Conservation (phyloP, 257 asterid genomes). For the Avicennia marina region DNA sequence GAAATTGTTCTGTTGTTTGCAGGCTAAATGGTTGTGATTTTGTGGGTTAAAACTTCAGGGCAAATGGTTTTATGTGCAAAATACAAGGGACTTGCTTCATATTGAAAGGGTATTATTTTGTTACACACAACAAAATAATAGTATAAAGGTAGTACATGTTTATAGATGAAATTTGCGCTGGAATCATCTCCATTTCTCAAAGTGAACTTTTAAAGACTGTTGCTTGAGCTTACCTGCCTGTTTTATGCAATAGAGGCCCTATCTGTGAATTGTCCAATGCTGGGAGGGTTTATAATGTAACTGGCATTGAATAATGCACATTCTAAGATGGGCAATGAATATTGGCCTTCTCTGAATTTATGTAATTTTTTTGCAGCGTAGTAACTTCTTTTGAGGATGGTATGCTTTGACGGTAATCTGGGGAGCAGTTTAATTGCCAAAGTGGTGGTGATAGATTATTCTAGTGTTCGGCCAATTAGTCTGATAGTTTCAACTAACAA, state of each 20-base stretch:
- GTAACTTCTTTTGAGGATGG: not conserved
- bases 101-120: not conserved
- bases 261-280: not conserved
- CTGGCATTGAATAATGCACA: not conserved
- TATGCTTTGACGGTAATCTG: not conserved
- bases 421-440: too few relatives aligned
- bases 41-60: not conserved
- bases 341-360: not conserved
- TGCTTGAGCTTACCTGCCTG: not conserved
- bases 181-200: not conserved
- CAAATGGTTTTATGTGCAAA: not conserved
- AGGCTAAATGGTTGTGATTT: not conserved
- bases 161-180: not conserved
- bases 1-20: constrained; percentile 5
- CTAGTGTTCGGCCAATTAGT: too few relatives aligned
- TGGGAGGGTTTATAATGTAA: not conserved
- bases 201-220: not conserved
- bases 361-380: not conserved
- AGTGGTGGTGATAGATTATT: too few relatives aligned
- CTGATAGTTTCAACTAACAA: not conserved
- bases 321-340: not conserved
- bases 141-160: not conserved
- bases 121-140: not conserved
- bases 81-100: constrained; percentile 5
- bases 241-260: not conserved